Evolutionary conservation across 768 basidiomycete species (phyloP).

Genomic region (Hebeloma cylindrosporum): DNA sequence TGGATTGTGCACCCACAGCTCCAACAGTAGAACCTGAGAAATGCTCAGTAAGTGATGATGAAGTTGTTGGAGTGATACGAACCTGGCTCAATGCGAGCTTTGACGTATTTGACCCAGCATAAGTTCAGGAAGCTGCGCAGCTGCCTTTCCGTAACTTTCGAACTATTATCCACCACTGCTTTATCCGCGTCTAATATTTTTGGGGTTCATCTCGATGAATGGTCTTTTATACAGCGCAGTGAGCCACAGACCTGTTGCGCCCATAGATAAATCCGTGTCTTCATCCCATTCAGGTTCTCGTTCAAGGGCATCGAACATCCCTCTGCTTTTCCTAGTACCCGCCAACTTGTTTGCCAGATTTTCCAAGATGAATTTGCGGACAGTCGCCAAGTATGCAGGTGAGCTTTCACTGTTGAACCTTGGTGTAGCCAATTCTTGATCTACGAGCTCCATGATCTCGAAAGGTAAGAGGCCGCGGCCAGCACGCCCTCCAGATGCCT

Average conservation of each 20-base stretch:
- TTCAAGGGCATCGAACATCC: conserved; percentile 83
- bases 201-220: no score
- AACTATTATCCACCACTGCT: conserved; percentile 82
- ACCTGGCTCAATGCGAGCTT: conserved; percentile 97
- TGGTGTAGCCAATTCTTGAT: conserved; percentile 54
- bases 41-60: background rate
- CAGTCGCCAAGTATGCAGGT: conserved; percentile 62
- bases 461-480: conserved; percentile 78
- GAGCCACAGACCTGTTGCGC: conserved; percentile 65
- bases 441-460: conserved; percentile 76
- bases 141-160: conserved; percentile 85
- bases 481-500: conserved; percentile 64
- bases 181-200: conserved; percentile 67
- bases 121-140: conserved; percentile 77
- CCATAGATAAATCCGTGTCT: conserved; percentile 73
- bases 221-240: no score
- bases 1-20: conserved; percentile 97
- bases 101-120: conserved; percentile 90
- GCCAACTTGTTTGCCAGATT: conserved; percentile 68
- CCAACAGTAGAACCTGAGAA: conserved; percentile 90
- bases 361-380: conserved; percentile 69
- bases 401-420: conserved; percentile 73
- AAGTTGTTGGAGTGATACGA: background rate
- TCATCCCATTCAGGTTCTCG: conserved; percentile 75
- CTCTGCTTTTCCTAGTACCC: conserved; percentile 63